Base-by-base conservation (phyloP, 495 filamentous ascomycete species). In the Daldinia vernicosa region DNA sequence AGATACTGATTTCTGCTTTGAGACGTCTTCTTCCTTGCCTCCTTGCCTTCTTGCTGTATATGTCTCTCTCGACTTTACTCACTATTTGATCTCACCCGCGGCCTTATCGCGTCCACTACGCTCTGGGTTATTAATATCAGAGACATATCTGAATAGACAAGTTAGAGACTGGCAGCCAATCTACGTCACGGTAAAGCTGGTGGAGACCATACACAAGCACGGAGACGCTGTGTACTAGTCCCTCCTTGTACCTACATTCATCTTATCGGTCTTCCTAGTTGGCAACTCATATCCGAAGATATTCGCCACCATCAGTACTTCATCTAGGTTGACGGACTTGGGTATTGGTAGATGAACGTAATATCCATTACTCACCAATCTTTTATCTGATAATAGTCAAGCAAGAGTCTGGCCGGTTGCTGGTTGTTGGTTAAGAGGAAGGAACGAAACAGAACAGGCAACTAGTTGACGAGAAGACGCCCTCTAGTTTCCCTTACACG, bases 141-240 rank as follows among this genome's bases (percentile, higher is more conserved):
- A 74, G 67, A 74, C 67, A 64, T 26, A 43, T 11, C 45, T 50
- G 58, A 59, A 65, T 64, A 74, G 67, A 70, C 63, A 67, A 60
- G 43, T 60, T 19, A 64, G 63, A 69, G 59, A 70, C 66, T 62
- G 64, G 45, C 50, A 56, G 24, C 22, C 28, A 74, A 43, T 40
- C 54, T 50, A 55, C 71, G 28, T 67, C 53, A 59, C 47, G 26
- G 56, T 26, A 55, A 15, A 12, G 35, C 63, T 43, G 43, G 57
- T 30, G 26, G 32, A 57, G 9, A 59, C 19, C 51, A 47, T 33
- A 58, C 39, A 43, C 12, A 33, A 15, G 12, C 17, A 50, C 28
- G 62, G 32, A 69, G 57, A 66, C 15, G 54, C 45, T 47, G 51
- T 55, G 62, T 59, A 32, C 22, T 43, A 28, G 30, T 47, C 15